phyloP scores from a whole-genome alignment of 208 protist genomes.

The Leishmania aethiopica region DNA sequence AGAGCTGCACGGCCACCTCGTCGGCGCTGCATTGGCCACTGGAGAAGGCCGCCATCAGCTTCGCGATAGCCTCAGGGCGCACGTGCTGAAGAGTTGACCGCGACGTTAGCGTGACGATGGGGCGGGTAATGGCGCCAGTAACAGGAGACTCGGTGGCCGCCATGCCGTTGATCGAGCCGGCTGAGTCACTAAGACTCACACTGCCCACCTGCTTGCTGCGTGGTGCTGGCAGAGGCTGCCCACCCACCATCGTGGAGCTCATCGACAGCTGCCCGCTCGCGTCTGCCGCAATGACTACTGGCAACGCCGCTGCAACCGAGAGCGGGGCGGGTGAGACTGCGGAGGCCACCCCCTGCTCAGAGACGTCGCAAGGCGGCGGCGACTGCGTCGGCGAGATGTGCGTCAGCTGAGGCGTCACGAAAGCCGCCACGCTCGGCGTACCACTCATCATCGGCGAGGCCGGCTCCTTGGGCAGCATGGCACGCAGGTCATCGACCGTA shows the following conservation, averaged over 20 bases:
- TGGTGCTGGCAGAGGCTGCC: conserved; percentile 49
- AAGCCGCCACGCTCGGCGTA: not conserved
- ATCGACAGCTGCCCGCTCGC: conserved; percentile 9
- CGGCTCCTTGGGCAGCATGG: conserved; percentile 19
- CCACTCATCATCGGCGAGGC: conserved; percentile 12
- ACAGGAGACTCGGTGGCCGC: conserved; percentile 12
- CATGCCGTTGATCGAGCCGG: conserved; percentile 23
- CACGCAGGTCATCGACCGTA: conserved; percentile 44
- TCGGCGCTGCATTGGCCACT: conserved; percentile 24
- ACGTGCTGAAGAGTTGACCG: conserved; percentile 30
- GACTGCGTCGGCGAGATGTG: not conserved
- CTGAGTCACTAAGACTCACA: conserved; percentile 21
- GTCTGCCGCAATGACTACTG: not conserved
- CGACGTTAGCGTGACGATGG: conserved; percentile 24
- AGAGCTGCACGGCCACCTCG: conserved; percentile 40
- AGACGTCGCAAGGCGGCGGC: not conserved
- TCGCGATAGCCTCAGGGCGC: conserved; percentile 51
- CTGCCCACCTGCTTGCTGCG: conserved; percentile 40
- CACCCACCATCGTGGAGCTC: conserved; percentile 37
- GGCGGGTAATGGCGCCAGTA: conserved; percentile 8
- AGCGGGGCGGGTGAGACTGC: not conserved
- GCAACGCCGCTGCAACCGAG: not conserved
- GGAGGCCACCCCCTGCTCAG: not conserved
- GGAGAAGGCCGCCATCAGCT: conserved; percentile 56
- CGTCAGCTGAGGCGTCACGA: conserved; percentile 5